These are phyloP conservation scores for Tetracladium setigerum DNA, from an alignment of 495 filamentous ascomycete genomes.

Conservation along the genomic window DNA sequence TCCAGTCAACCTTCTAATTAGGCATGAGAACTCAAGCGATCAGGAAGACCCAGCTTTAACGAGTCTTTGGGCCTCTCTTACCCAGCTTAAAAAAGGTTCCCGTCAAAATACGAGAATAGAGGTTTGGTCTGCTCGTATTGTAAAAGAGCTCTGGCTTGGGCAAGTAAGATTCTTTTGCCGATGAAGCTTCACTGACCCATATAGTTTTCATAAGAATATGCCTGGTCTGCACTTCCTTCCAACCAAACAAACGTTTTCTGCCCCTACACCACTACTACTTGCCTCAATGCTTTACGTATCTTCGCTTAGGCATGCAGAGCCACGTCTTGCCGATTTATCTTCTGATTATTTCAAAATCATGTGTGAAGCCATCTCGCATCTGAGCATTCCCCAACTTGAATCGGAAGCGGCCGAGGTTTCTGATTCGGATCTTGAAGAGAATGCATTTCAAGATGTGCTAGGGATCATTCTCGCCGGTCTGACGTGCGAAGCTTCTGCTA, in stretches of 20 bases:
- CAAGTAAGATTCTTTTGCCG: constrained; percentile 14
- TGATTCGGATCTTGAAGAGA: constrained; percentile 10
- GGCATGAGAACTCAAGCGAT: constrained; percentile 4
- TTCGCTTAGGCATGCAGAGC: constrained; percentile 26
- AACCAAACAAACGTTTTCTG: constrained; percentile 26
- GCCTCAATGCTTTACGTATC: constrained; percentile 35
- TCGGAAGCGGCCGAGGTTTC: neutral
- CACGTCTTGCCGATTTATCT: constrained; percentile 22
- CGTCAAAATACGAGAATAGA: constrained; percentile 22
- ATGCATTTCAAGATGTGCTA: constrained; percentile 30
- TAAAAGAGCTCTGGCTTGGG: constrained; percentile 31
- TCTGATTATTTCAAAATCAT: constrained; percentile 29
- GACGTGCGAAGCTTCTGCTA: constrained; percentile 31
- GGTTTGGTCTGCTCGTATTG: constrained; percentile 27
- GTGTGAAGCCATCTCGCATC: constrained; percentile 30
- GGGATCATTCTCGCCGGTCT: constrained; percentile 36
- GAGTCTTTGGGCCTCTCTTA: constrained; percentile 26
- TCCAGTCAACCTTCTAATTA: neutral
- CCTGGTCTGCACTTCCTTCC: constrained; percentile 34
- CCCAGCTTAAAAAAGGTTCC: constrained; percentile 25
- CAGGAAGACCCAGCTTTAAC: constrained; percentile 17
- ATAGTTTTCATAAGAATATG: constrained; percentile 30
- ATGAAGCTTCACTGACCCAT: neutral
- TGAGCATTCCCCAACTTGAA: constrained; percentile 18
- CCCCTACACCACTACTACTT: constrained; percentile 30